These are phyloP conservation scores for Balakata baccata DNA, from an alignment of 345 rosid genomes.

Conservation along the genomic window DNA sequence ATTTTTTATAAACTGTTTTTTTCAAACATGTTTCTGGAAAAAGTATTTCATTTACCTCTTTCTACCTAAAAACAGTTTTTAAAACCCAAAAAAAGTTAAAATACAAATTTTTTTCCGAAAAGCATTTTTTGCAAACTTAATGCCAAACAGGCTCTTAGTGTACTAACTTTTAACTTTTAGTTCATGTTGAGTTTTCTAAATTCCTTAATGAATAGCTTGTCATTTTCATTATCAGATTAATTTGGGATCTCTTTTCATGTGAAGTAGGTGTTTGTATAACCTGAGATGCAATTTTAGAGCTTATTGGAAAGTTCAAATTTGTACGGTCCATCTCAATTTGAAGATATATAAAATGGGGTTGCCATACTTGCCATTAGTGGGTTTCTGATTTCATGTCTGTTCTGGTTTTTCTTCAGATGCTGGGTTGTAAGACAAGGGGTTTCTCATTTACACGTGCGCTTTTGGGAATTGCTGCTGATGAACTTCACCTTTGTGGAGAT, in stretches of 20 bases:
- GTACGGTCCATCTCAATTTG: not conserved
- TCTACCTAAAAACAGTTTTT: too few species aligned
- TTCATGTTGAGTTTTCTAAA: too few species aligned
- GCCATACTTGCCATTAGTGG: not conserved
- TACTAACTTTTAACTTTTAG: not conserved
- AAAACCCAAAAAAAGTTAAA: too few species aligned
- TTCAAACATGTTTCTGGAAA: too few species aligned
- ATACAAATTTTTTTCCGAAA: too few species aligned
- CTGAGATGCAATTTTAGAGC: not conserved
- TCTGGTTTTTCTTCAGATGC: slow-evolving; percentile 53
- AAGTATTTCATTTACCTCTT: too few species aligned
- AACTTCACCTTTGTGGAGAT: slow-evolving; percentile 95
- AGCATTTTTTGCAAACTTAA: too few species aligned
- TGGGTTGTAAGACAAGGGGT: slow-evolving; percentile 79
- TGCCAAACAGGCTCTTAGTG: too few species aligned
- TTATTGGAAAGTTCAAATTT: not conserved
- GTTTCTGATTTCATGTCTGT: not conserved
- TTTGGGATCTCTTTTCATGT: not conserved
- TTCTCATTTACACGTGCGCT: slow-evolving; percentile 90
- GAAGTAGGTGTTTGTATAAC: not conserved
- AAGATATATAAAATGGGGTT: not conserved
- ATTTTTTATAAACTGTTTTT: too few species aligned
- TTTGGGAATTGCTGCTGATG: slow-evolving; percentile 77
- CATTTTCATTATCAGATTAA: not conserved
- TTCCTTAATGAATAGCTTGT: not conserved